phyloP scores from a whole-genome alignment of 768 basidiomycete genomes.

The Aureoboletus auriporus region DNA sequence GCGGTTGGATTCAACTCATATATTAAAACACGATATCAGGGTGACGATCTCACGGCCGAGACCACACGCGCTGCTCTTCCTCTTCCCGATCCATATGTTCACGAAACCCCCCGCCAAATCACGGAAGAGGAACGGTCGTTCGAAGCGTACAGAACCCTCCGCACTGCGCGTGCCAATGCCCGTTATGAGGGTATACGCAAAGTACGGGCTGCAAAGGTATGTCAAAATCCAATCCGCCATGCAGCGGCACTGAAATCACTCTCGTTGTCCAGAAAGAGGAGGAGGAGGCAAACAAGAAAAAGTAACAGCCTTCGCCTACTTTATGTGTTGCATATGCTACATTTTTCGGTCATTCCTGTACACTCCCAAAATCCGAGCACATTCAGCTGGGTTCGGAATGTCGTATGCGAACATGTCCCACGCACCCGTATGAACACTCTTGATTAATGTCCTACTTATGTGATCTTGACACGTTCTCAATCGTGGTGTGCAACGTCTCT shows the following conservation, averaged over 20 bases:
- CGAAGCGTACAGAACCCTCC: slow-evolving; percentile 86
- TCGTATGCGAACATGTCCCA: slow-evolving; percentile 35
- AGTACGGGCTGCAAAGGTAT: slow-evolving; percentile 78
- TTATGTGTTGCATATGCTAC: slow-evolving; percentile 17
- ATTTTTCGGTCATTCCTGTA: slow-evolving; percentile 21
- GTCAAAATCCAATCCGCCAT: slow-evolving; percentile 23
- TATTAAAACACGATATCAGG: slow-evolving; percentile 40
- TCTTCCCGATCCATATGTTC: slow-evolving; percentile 61
- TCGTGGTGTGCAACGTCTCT: too few species aligned
- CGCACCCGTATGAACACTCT: slow-evolving; percentile 25
- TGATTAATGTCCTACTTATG: too few species aligned
- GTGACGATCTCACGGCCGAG: slow-evolving; percentile 74
- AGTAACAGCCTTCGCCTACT: slow-evolving; percentile 43
- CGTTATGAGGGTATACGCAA: slow-evolving; percentile 88
- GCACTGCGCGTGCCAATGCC: slow-evolving; percentile 73
- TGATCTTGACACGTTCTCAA: too few species aligned
- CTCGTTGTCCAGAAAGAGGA: slow-evolving; percentile 64
- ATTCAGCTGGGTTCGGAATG: slow-evolving; percentile 19
- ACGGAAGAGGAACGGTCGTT: slow-evolving; percentile 86
- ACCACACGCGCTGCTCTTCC: slow-evolving; percentile 67
- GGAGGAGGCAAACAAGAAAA: slow-evolving; percentile 91
- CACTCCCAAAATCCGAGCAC: slow-evolving; percentile 37
- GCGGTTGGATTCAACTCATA: not conserved
- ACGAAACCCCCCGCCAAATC: slow-evolving; percentile 91
- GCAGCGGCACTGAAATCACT: slow-evolving; percentile 10